Evolutionary conservation across 805 yeast genomes (phyloP).

Genomic region (Barnettozyma populi): DNA sequence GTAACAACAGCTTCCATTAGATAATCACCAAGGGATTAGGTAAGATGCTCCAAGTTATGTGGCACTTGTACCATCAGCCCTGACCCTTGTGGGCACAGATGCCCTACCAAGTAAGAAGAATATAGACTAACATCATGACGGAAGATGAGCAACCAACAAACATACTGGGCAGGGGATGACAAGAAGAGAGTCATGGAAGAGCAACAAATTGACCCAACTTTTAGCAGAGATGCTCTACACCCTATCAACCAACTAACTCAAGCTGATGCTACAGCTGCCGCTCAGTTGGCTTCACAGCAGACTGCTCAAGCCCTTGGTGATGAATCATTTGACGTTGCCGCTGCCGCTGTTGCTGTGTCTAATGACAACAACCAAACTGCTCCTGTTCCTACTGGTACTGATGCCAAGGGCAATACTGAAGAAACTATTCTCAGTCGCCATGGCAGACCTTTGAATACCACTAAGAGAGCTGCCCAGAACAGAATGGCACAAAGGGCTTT

Average conservation of each 20-base stretch:
- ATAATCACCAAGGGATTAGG: slow-evolving; percentile 16
- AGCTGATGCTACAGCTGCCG: slow-evolving; percentile 9
- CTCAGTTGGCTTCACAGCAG: slow-evolving; percentile 8
- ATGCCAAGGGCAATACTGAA: slow-evolving; percentile 4
- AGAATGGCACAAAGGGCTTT: slow-evolving; percentile 90
- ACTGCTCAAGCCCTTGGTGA: slow-evolving; percentile 12
- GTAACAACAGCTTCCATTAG: slow-evolving; percentile 3
- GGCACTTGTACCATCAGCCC: background rate
- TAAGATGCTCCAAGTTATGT: slow-evolving; percentile 3
- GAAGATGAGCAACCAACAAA: slow-evolving; percentile 12
- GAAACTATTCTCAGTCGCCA: slow-evolving; percentile 17
- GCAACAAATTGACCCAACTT: slow-evolving; percentile 27
- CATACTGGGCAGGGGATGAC: slow-evolving; percentile 16
- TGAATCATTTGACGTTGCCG: slow-evolving; percentile 29
- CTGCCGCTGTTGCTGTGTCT: slow-evolving; percentile 31
- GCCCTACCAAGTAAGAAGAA: background rate
- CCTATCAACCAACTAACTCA: slow-evolving; percentile 13
- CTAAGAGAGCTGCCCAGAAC: slow-evolving; percentile 89
- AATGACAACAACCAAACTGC: slow-evolving; percentile 17
- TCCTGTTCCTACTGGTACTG: slow-evolving; percentile 5
- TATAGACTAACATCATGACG: background rate
- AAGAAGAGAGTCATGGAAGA: slow-evolving; percentile 21
- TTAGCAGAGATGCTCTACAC: slow-evolving; percentile 20
- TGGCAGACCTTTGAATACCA: slow-evolving; percentile 42
- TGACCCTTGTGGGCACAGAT: background rate